Conservation (phyloP, 345 rosid species). For the Citrus australasica region DNA sequence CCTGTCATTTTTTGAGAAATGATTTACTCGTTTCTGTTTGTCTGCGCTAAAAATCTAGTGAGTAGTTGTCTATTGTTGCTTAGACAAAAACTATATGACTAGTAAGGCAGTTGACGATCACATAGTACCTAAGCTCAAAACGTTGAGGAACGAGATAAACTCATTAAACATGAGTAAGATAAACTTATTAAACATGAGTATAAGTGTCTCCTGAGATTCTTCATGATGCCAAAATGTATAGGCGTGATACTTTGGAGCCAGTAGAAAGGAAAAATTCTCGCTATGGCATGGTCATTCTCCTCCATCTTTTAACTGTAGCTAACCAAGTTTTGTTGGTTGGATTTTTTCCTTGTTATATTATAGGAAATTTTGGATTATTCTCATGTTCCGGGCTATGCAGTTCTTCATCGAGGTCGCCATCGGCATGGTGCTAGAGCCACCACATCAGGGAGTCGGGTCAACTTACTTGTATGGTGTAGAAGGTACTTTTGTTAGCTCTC, state of each 20-base stretch:
- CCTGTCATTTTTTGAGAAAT: background rate
- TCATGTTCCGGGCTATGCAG: conserved; percentile 79
- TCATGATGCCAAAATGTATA: background rate
- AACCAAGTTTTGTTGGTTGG: background rate
- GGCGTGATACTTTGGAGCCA: conserved; percentile 2
- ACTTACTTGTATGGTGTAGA: conserved; percentile 92
- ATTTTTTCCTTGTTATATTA: conserved; percentile 1
- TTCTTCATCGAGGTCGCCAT: conserved; percentile 93
- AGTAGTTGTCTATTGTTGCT: background rate
- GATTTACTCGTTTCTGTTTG: background rate
- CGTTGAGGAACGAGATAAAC: background rate
- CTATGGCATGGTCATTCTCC: background rate
- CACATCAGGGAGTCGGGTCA: conserved; percentile 66
- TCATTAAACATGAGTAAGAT: too few species aligned
- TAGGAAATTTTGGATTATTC: conserved; percentile 78
- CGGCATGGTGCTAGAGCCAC: conserved; percentile 99
- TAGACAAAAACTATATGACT: background rate
- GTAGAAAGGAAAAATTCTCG: background rate
- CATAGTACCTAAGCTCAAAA: background rate
- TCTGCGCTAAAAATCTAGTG: background rate
- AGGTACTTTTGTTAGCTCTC: conserved; percentile 42
- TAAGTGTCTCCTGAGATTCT: background rate
- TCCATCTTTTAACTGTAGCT: background rate
- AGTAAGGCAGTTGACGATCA: background rate
- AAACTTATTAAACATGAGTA: background rate